Percentiles rank a stretch among this genome's conserved stretches.
Evolutionary conservation across 2,329 filamentous ascomycete species (phyloP).

Genomic region (Fusarium nurragi): DNA sequence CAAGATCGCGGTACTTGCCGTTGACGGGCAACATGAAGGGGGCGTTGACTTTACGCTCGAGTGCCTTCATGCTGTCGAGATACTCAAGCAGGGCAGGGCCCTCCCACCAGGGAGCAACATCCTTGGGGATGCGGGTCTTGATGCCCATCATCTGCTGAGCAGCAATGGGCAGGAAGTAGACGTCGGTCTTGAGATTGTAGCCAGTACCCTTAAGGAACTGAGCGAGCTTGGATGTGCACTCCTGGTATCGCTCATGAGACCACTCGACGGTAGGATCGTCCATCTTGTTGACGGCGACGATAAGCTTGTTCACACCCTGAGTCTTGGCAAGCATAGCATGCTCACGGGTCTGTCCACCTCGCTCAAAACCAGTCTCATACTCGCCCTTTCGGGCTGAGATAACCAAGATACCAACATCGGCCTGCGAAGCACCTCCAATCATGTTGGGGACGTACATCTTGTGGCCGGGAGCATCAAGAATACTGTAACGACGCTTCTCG

Average conservation of each 20-base stretch:
- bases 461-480: constrained; percentile 95
- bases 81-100: constrained; percentile 94
- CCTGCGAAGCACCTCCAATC: constrained; percentile 95
- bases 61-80: constrained; percentile 89
- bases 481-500: constrained; percentile 94
- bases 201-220: constrained; percentile 91
- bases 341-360: constrained; percentile 95
- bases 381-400: constrained; percentile 97
- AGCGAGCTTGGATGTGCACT: constrained; percentile 88
- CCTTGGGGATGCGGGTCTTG: constrained; percentile 85
- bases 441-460: constrained; percentile 98
- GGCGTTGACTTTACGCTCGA: constrained; percentile 95
- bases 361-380: constrained; percentile 97
- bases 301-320: constrained; percentile 95
- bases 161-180: constrained; percentile 96
- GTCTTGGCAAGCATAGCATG: constrained; percentile 98
- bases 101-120: constrained; percentile 82
- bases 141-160: constrained; percentile 87
- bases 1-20: constrained; percentile 96
- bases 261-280: constrained; percentile 96
- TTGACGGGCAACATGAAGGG: constrained; percentile 99
- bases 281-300: constrained; percentile 99
- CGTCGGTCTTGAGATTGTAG: constrained; percentile 92
- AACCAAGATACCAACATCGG: constrained; percentile 93
- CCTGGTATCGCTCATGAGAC: constrained; percentile 91